phyloP scores from a whole-genome alignment of 306 rosid species.

The Rubus parviflorus region DNA sequence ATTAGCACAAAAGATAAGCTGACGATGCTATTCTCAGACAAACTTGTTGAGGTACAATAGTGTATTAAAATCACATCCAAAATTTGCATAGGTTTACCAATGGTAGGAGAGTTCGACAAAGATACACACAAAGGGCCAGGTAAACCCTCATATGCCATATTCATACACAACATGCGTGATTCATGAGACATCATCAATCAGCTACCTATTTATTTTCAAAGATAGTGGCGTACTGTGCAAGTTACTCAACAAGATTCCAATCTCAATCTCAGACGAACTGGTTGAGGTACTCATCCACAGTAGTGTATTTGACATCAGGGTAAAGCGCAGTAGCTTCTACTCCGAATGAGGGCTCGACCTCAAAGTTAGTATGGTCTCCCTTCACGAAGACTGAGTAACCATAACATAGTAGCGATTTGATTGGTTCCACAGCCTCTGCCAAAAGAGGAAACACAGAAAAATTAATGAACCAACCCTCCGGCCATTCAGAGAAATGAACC shows the following conservation, averaged over 20 bases:
- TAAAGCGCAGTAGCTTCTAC: constrained; percentile 63
- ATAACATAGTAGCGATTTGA: constrained; percentile 34
- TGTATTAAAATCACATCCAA: neutral
- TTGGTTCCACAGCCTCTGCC: constrained; percentile 51
- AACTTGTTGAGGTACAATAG: no score
- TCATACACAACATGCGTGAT: neutral
- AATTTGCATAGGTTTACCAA: neutral
- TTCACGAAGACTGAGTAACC: constrained; percentile 48
- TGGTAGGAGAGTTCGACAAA: neutral
- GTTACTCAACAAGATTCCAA: neutral
- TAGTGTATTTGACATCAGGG: constrained; percentile 61
- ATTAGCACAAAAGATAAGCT: no score
- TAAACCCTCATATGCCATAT: neutral
- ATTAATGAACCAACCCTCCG: no score
- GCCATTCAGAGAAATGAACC: no score
- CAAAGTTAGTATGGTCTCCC: constrained; percentile 57
- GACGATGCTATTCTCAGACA: no score
- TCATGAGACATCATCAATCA: neutral
- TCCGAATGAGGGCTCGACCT: constrained; percentile 57
- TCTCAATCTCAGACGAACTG: constrained; percentile 41
- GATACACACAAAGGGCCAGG: neutral
- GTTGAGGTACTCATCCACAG: constrained; percentile 57
- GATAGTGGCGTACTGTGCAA: neutral
- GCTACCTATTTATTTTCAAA: no score
- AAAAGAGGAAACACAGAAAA: neutral